Evolutionary conservation across 2,329 filamentous ascomycete species (phyloP).

Genomic region (Nothophaeocryptopus gaeumannii): DNA sequence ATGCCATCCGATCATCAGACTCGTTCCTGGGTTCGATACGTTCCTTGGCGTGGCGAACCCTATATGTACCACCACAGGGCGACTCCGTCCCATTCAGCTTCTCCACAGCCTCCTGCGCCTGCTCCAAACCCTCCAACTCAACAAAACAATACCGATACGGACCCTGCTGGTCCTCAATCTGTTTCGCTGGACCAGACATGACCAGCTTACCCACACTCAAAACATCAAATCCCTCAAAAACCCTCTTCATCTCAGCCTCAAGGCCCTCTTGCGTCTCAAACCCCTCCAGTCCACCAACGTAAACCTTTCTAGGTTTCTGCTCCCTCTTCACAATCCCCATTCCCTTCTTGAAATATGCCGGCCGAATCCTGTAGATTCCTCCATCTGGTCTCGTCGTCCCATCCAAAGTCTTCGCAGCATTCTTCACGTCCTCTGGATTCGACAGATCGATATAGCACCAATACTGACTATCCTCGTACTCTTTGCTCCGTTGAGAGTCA

Average conservation of each 20-base stretch:
- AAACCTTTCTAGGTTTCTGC: constrained; percentile 22
- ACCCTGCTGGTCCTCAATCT: constrained; percentile 4
- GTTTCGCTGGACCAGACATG: constrained; percentile 17
- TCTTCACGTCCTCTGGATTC: constrained; percentile 26
- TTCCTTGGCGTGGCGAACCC: constrained; percentile 20
- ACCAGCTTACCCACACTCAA: constrained; percentile 49
- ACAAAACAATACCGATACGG: constrained; percentile 35
- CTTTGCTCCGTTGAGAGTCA: not conserved
- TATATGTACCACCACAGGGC: constrained; percentile 22
- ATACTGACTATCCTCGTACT: constrained; percentile 14
- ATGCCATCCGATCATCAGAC: too few species aligned
- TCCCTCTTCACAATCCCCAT: constrained; percentile 3
- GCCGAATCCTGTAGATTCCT: constrained; percentile 21
- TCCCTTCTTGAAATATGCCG: constrained; percentile 12
- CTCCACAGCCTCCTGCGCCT: constrained; percentile 26
- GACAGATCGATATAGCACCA: constrained; percentile 35
- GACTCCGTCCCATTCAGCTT: constrained; percentile 27
- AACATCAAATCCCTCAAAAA: constrained; percentile 48
- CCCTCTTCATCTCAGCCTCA: constrained; percentile 41
- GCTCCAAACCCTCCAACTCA: constrained; percentile 26
- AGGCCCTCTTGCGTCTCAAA: constrained; percentile 43
- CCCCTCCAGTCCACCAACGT: constrained; percentile 47
- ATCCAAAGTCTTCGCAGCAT: constrained; percentile 24
- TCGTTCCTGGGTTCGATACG: too few species aligned
- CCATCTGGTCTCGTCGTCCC: constrained; percentile 24